Base-by-base conservation (phyloP, 805 yeast species). In the Monosporozyma servazzii region DNA sequence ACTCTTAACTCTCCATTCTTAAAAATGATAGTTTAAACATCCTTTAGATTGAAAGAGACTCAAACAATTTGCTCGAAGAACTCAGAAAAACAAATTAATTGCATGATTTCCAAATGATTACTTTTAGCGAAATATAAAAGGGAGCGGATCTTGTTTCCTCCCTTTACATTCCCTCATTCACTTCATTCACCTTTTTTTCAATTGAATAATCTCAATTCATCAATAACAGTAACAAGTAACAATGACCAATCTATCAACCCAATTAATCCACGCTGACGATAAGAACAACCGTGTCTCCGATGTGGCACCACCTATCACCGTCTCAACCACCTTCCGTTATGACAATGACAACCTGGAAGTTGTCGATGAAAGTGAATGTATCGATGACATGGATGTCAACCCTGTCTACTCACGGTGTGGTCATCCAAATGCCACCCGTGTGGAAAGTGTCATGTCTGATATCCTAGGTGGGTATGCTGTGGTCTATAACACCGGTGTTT, bases 281-380 rank as follows among this genome's bases (percentile, higher is more conserved):
- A 54, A 59, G 27, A 61, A 73, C 30, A 71, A 75, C 53, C 70
- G 86, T 56, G 86, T 80, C 6, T 62, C 76, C 0, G 90, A 85
- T 59, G 84, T 84, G 25, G 76, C 83, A 1, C 82, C 91, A 6
- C 95, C 97, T 21, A 82, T 90, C 53, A 86, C 85, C 55, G 83
- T 87, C 3, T 68, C 93, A 1, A 85, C 96, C 1, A 90, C 96
- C 0, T 89, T 72, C 66, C 74, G 79, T 50, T 90, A 89, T 67
- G 68, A 77, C 29, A 64, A 73, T 2, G 76, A 86, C 55, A 70
- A 80, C 23, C 71, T 86, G 45, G 61, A 71, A 11, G 74, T 81
- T 7, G 76, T 77, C 51, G 68, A 65, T 3, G 79, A 70, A 21
- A 54, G 63, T 39, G 67, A 66, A 31, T 66, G 67, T 41, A 60